Evolutionary conservation across 495 filamentous ascomycete genomes (phyloP).

Genomic region (Margaritispora aquatica): DNA sequence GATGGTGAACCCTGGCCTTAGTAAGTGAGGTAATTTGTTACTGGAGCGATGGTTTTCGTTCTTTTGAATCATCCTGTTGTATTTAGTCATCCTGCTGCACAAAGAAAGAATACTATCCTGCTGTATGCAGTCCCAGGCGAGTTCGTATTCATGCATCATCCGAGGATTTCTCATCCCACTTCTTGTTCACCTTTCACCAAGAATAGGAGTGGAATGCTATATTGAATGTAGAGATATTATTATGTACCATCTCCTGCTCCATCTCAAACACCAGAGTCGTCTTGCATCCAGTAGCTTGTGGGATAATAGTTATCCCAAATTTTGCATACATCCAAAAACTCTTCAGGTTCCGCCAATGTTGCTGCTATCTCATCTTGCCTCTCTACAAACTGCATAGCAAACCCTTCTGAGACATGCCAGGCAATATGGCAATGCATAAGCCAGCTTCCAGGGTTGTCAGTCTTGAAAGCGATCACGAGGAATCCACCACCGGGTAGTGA

Average conservation of each 20-base stretch:
- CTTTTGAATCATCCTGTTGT: background rate
- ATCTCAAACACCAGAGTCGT: background rate
- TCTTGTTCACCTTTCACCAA: background rate
- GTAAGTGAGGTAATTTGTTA: no score
- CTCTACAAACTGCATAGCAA: background rate
- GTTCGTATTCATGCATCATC: background rate
- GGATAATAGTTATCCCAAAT: background rate
- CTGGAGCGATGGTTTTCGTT: no score
- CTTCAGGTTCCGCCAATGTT: background rate
- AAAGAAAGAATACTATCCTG: background rate
- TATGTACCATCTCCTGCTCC: background rate
- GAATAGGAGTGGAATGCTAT: background rate
- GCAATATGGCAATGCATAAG: constrained; percentile 1
- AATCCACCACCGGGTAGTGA: background rate
- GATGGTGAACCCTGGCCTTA: no score
- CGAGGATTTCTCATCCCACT: background rate
- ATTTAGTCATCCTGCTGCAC: background rate
- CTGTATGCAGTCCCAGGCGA: no score
- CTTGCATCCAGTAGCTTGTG: background rate
- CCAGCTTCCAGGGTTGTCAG: background rate
- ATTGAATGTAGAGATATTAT: no score
- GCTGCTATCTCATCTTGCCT: background rate
- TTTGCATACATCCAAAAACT: background rate
- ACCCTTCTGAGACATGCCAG: background rate
- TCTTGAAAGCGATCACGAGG: background rate